Conservation (phyloP, 495 filamentous ascomycete species). For the Friedmanniomyces endolithicus region DNA sequence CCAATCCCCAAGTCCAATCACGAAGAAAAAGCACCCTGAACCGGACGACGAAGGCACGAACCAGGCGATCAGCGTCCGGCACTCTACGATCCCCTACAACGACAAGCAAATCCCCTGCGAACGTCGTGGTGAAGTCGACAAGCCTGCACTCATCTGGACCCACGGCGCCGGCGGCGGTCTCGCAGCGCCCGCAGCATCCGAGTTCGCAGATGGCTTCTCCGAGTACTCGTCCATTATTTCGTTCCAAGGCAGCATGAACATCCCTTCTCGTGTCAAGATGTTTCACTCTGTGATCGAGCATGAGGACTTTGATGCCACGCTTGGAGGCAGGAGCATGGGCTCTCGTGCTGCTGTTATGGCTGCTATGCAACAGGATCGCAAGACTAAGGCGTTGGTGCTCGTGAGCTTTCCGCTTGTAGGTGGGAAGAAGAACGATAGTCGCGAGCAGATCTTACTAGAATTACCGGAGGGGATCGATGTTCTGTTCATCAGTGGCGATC, state of each 20-base stretch:
- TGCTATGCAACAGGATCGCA: conserved; percentile 12
- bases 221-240: conserved; percentile 13
- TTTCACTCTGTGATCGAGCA: conserved; percentile 24
- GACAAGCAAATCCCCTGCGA: conserved; percentile 9
- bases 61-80: neutral
- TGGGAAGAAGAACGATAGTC: conserved; percentile 20
- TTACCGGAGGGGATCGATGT: conserved; percentile 21
- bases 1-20: neutral
- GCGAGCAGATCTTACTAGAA: conserved; percentile 29
- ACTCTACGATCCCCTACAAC: conserved; percentile 2
- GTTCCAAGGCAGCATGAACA: conserved; percentile 33
- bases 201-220: conserved; percentile 29
- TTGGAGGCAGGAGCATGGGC: conserved; percentile 34
- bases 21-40: neutral
- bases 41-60: neutral
- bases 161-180: conserved; percentile 33
- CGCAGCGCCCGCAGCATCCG: conserved; percentile 22
- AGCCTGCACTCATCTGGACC: conserved; percentile 28
- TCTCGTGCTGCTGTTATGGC: conserved; percentile 32
- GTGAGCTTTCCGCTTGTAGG: conserved; percentile 31
- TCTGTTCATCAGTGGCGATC: conserved; percentile 29
- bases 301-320: conserved; percentile 2
- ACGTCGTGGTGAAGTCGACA: neutral
- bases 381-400: conserved; percentile 23
- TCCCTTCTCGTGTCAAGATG: conserved; percentile 25